A percentile compares a stretch with the other conserved stretches of the same genome.
Conservation (phyloP, 2,329 filamentous ascomycete genomes). For the Escovopsis weberi region DNA sequence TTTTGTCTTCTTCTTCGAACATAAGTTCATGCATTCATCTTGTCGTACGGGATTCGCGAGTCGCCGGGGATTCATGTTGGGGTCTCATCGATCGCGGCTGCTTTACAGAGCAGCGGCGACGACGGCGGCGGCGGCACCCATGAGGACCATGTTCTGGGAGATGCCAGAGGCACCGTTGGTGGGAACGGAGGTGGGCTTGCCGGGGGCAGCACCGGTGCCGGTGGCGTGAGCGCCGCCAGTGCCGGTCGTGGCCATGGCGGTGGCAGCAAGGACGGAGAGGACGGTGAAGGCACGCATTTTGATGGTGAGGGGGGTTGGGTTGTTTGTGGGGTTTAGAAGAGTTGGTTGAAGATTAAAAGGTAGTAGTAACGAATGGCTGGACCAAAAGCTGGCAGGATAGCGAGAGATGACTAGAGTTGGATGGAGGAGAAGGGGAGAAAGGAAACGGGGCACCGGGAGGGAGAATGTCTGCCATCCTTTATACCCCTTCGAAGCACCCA, state of each 20-base stretch:
- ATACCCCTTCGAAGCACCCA: conserved; percentile 5
- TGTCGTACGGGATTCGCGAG: neutral
- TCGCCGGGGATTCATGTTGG: neutral
- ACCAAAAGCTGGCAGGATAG: neutral
- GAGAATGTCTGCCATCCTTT: conserved; percentile 4
- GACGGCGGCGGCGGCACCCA: conserved; percentile 5
- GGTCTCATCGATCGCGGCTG: neutral
- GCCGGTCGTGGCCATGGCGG: conserved; percentile 4
- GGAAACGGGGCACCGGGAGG: neutral
- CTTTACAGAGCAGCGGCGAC: conserved; percentile 6
- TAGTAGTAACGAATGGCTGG: conserved; percentile 2
- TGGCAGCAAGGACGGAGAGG: conserved; percentile 9
- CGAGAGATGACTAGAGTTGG: neutral
- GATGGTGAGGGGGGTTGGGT: conserved; percentile 1
- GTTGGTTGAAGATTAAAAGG: neutral
- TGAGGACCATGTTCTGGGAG: conserved; percentile 6
- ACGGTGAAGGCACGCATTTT: conserved; percentile 9
- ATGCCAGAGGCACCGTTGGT: conserved; percentile 3
- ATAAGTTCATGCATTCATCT: conserved; percentile 1
- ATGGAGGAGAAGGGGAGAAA: neutral
- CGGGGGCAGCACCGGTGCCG: conserved; percentile 2
- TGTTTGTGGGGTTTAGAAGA: conserved; percentile 1
- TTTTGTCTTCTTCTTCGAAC: neutral
- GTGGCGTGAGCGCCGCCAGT: conserved; percentile 4
- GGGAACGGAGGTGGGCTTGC: conserved; percentile 2